A percentile compares a stretch with the other conserved stretches of the same genome.
These are phyloP conservation scores for Silene coronaria DNA, from an alignment of 179 eudicot species.

Conservation along the genomic window DNA sequence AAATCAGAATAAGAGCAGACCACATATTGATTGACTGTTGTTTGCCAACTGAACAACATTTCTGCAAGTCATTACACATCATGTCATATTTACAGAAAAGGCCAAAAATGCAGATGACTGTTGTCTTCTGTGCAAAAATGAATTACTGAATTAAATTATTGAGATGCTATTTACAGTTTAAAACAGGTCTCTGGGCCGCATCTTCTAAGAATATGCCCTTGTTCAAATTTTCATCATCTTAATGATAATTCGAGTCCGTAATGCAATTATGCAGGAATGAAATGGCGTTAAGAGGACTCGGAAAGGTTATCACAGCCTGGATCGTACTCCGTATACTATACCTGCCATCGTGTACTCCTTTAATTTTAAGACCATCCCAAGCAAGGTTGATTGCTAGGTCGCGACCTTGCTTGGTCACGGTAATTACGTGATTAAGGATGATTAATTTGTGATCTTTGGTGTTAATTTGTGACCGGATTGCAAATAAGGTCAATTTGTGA, in stretches of 20 bases:
- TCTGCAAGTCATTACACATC: conserved; percentile 8
- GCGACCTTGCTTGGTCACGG: too few relatives aligned
- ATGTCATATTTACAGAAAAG: neutral
- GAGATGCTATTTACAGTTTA: neutral
- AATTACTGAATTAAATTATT: neutral
- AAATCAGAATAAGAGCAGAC: neutral
- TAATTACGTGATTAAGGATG: too few relatives aligned
- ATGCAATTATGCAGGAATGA: neutral
- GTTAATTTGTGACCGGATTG: too few relatives aligned
- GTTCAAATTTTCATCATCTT: neutral
- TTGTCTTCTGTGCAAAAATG: conserved; percentile 5
- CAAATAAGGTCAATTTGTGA: too few relatives aligned
- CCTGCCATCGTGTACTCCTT: too few relatives aligned
- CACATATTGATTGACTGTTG: neutral
- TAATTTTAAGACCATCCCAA: too few relatives aligned
- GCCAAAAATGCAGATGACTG: neutral
- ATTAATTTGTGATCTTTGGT: too few relatives aligned
- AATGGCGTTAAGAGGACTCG: too few relatives aligned
- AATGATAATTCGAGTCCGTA: neutral
- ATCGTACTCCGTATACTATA: neutral
- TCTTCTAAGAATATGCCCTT: neutral
- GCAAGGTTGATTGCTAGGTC: too few relatives aligned
- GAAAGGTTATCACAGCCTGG: neutral
- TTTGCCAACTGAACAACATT: conserved; percentile 8
- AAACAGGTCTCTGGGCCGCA: neutral